These are phyloP conservation scores for Colletotrichum graminicola DNA, from an alignment of 2,329 filamentous ascomycete species.

Conservation along the genomic window DNA sequence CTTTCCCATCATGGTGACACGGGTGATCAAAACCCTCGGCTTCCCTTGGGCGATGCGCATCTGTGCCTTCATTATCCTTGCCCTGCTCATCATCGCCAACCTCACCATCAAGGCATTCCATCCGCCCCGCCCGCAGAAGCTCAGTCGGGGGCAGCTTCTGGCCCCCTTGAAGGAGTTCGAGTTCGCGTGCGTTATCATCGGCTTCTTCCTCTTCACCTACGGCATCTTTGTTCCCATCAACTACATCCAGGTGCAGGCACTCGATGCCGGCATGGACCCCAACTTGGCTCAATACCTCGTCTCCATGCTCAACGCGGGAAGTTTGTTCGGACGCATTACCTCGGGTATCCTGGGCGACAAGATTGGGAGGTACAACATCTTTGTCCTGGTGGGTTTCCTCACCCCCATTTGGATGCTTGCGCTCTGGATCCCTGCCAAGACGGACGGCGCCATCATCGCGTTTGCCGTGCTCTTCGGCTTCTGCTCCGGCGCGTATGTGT, in stretches of 20 bases:
- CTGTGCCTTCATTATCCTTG: constrained; percentile 54
- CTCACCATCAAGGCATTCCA: constrained; percentile 49
- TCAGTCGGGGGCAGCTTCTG: constrained; percentile 49
- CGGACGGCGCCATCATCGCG: constrained; percentile 49
- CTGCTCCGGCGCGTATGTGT: constrained; percentile 57
- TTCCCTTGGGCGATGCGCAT: constrained; percentile 57
- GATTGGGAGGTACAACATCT: constrained; percentile 56
- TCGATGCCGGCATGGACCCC: constrained; percentile 46
- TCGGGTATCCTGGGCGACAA: constrained; percentile 52
- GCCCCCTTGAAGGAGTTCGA: constrained; percentile 50
- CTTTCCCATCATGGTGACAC: constrained; percentile 56
- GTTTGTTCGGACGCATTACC: constrained; percentile 53
- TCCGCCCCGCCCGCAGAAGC: constrained; percentile 45
- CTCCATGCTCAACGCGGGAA: constrained; percentile 55
- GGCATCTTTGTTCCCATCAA: constrained; percentile 55
- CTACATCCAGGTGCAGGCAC: constrained; percentile 51
- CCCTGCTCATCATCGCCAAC: constrained; percentile 50
- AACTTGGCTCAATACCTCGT: constrained; percentile 52
- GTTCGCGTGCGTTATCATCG: constrained; percentile 49
- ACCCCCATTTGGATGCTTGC: constrained; percentile 54
- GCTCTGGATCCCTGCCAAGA: constrained; percentile 57
- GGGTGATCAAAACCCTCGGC: constrained; percentile 51
- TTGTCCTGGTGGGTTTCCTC: constrained; percentile 59
- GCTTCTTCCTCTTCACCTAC: constrained; percentile 53
- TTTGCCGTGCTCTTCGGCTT: constrained; percentile 59